Percentiles rank a stretch among this genome's conserved stretches.
These are phyloP conservation scores for Aquilaria sinensis DNA, from an alignment of 345 rosid genomes.

Conservation along the genomic window DNA sequence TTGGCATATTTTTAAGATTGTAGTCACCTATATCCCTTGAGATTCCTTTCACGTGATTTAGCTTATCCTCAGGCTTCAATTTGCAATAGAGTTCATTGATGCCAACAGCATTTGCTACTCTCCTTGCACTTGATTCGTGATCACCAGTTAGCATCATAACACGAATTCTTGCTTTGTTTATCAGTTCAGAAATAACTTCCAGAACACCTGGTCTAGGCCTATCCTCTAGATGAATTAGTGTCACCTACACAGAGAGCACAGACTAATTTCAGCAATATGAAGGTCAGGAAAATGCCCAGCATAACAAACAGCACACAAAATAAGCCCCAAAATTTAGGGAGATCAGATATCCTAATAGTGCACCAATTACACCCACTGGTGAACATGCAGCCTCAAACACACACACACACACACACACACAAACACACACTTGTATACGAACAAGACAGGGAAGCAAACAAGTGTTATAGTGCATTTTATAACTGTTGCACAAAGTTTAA, in stretches of 20 bases:
- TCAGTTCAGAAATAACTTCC: slow-evolving; percentile 62
- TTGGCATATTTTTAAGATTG: too few relatives aligned
- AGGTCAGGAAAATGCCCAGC: background rate
- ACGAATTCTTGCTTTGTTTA: slow-evolving; percentile 52
- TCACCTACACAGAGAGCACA: slow-evolving; percentile 38
- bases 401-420: too few relatives aligned
- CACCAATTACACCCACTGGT: too few relatives aligned
- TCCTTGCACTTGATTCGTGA: slow-evolving; percentile 88
- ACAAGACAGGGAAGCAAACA: too few relatives aligned
- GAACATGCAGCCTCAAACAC: too few relatives aligned
- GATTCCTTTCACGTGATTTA: slow-evolving; percentile 67
- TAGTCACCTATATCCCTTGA: slow-evolving; percentile 70
- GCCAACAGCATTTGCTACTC: slow-evolving; percentile 90
- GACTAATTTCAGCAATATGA: background rate
- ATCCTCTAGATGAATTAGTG: slow-evolving; percentile 96
- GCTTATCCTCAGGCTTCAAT: slow-evolving; percentile 93
- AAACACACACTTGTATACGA: too few relatives aligned
- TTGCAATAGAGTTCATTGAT: slow-evolving; percentile 72
- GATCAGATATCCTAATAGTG: too few relatives aligned
- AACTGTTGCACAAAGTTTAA: too few relatives aligned
- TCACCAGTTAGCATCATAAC: slow-evolving; percentile 96
- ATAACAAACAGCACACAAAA: background rate
- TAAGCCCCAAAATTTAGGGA: too few relatives aligned
- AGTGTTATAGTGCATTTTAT: too few relatives aligned
- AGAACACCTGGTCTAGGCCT: slow-evolving; percentile 81